These are phyloP conservation scores for Dentipellis sp. DNA, from an alignment of 768 basidiomycete species.

Conservation along the genomic window DNA sequence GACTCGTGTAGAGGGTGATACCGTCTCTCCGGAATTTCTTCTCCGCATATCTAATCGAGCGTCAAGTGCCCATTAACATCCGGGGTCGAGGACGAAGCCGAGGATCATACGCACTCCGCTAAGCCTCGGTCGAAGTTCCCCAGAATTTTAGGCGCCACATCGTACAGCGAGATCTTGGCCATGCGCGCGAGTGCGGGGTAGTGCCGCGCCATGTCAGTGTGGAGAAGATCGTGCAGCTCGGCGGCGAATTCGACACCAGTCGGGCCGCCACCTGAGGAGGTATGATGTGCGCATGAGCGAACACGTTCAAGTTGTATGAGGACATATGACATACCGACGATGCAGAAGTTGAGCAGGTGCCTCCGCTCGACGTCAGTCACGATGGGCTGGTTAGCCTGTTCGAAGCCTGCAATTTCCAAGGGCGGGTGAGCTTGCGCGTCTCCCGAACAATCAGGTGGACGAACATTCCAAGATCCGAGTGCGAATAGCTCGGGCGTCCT, in stretches of 20 bases:
- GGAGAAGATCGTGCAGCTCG: slow-evolving; percentile 71
- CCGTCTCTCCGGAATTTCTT: slow-evolving; percentile 68
- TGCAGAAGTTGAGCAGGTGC: slow-evolving; percentile 75
- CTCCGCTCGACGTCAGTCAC: slow-evolving; percentile 66
- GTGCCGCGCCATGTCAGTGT: slow-evolving; percentile 50
- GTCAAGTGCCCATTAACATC: neutral
- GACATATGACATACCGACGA: slow-evolving; percentile 52
- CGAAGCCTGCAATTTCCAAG: slow-evolving; percentile 41
- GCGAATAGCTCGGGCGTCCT: slow-evolving; percentile 65
- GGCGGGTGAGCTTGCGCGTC: neutral
- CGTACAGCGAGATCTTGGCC: slow-evolving; percentile 70
- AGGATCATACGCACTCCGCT: slow-evolving; percentile 32
- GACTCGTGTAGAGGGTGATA: slow-evolving; percentile 60
- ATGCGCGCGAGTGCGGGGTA: slow-evolving; percentile 57
- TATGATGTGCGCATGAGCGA: slow-evolving; percentile 1
- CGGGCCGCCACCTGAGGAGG: slow-evolving; percentile 52
- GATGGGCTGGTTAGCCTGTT: slow-evolving; percentile 77
- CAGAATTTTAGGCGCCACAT: slow-evolving; percentile 72
- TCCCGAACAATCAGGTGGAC: slow-evolving; percentile 8
- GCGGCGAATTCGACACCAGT: slow-evolving; percentile 81
- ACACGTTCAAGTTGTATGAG: neutral
- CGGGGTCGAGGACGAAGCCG: slow-evolving; percentile 12
- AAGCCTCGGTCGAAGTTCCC: slow-evolving; percentile 64
- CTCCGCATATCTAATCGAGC: slow-evolving; percentile 46
- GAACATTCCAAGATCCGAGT: slow-evolving; percentile 65